These are phyloP conservation scores for Pyrenochaeta sp. DNA, from an alignment of 2,329 filamentous ascomycete genomes.

Conservation along the genomic window DNA sequence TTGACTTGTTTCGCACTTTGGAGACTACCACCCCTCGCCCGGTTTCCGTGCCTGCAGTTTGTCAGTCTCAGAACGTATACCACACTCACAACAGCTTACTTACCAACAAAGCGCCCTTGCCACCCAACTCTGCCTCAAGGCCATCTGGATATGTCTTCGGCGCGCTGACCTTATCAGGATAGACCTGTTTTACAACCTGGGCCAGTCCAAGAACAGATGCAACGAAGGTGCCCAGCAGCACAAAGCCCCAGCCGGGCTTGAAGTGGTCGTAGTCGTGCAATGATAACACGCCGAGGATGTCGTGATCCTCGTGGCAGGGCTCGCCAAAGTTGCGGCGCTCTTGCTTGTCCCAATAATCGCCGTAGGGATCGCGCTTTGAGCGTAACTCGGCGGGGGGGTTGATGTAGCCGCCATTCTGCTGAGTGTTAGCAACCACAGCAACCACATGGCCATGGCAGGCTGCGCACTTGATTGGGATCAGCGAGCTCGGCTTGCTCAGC, in stretches of 20 bases:
- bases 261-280: slow-evolving; percentile 89
- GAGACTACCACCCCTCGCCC: slow-evolving; percentile 26
- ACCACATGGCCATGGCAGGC: no score
- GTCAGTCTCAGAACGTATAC: slow-evolving; percentile 21
- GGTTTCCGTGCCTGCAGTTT: slow-evolving; percentile 30
- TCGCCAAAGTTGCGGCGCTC: slow-evolving; percentile 97
- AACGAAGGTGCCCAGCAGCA: slow-evolving; percentile 60
- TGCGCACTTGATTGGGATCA: slow-evolving; percentile 69
- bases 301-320: slow-evolving; percentile 95
- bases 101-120: slow-evolving; percentile 52
- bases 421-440: slow-evolving; percentile 19
- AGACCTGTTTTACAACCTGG: slow-evolving; percentile 49
- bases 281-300: slow-evolving; percentile 88
- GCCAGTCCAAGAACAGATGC: slow-evolving; percentile 52
- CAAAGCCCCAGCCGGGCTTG: slow-evolving; percentile 74
- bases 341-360: slow-evolving; percentile 96
- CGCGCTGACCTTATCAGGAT: slow-evolving; percentile 57
- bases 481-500: slow-evolving; percentile 57
- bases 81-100: slow-evolving; percentile 16
- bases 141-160: slow-evolving; percentile 58
- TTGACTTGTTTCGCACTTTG: neutral
- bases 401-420: slow-evolving; percentile 84
- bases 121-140: slow-evolving; percentile 59
- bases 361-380: slow-evolving; percentile 91
- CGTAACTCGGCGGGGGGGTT: slow-evolving; percentile 84